Evolutionary conservation across 257 asterid species (phyloP).

Genomic region (Prunella vulgaris): DNA sequence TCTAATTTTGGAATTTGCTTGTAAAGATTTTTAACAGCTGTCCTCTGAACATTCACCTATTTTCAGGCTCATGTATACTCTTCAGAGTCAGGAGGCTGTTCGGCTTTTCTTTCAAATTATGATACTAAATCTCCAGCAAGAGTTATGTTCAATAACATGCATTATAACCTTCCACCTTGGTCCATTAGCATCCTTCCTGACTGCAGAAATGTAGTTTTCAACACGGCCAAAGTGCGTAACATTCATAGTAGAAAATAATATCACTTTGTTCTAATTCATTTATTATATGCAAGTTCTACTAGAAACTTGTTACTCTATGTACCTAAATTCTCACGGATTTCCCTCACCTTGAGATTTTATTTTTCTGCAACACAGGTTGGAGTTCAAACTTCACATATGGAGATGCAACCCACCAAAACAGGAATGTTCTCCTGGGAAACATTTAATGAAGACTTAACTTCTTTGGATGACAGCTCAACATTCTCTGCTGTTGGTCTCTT

Average conservation of each 20-base stretch:
- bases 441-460: slow-evolving; percentile 70
- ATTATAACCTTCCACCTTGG: slow-evolving; percentile 81
- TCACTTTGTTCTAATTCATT: not conserved
- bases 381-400: slow-evolving; percentile 83
- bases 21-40: not conserved
- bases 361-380: slow-evolving; percentile 54
- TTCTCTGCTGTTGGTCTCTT: slow-evolving; percentile 68
- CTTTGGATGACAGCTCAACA: slow-evolving; percentile 61
- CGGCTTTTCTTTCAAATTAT: slow-evolving; percentile 85
- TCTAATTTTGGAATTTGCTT: not conserved
- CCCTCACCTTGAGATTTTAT: not conserved
- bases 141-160: slow-evolving; percentile 89
- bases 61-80: slow-evolving; percentile 75
- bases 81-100: slow-evolving; percentile 65
- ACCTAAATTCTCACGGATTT: not conserved
- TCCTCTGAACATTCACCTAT: not conserved
- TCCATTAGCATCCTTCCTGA: slow-evolving; percentile 95
- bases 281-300: not conserved
- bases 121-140: slow-evolving; percentile 46
- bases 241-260: not conserved
- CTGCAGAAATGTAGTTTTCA: slow-evolving; percentile 85
- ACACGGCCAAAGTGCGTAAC: slow-evolving; percentile 78
- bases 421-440: slow-evolving; percentile 79
- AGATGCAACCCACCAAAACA: slow-evolving; percentile 57
- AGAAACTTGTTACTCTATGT: not conserved